Evolutionary conservation across 2,329 filamentous ascomycete genomes (phyloP).

Genomic region (Cercospora canescens): DNA sequence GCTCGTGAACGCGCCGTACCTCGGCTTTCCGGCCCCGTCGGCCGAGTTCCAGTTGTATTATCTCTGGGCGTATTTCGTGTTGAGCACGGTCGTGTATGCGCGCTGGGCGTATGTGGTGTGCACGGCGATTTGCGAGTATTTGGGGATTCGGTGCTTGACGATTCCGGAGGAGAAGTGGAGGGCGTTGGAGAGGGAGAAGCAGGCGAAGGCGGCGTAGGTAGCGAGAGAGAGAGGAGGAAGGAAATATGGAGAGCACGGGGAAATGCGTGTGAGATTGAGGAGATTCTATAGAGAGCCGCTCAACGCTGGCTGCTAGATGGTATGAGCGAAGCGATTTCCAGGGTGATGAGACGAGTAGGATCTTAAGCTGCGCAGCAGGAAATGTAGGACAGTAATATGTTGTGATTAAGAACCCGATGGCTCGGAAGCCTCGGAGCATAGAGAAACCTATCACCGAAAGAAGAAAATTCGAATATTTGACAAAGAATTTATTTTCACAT

Average conservation of each 20-base stretch:
- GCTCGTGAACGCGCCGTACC: conserved; percentile 75
- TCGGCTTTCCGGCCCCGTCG: conserved; percentile 69
- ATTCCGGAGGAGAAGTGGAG: conserved; percentile 55
- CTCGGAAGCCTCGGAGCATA: too few relatives aligned
- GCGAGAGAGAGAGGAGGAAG: neutral
- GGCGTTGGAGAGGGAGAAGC: conserved; percentile 29
- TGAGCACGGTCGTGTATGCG: conserved; percentile 83
- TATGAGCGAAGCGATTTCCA: neutral
- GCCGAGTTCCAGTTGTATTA: conserved; percentile 70
- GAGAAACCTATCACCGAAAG: too few relatives aligned
- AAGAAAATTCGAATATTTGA: too few relatives aligned
- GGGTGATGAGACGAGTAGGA: neutral
- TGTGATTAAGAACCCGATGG: too few relatives aligned
- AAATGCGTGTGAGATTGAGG: neutral
- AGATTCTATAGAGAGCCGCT: neutral
- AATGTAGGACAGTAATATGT: neutral
- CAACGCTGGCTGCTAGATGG: conserved; percentile 1
- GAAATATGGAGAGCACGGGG: neutral
- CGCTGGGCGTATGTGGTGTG: conserved; percentile 92
- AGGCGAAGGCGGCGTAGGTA: conserved; percentile 6
- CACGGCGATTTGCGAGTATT: conserved; percentile 83
- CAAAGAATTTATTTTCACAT: neutral
- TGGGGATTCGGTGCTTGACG: conserved; percentile 93
- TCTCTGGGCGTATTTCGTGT: conserved; percentile 79
- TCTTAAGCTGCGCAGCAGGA: neutral